Percentiles rank a stretch among this genome's conserved stretches.
Conservation (phyloP, 2,329 filamentous ascomycete genomes). For the Pleurostoma richardsiae region DNA sequence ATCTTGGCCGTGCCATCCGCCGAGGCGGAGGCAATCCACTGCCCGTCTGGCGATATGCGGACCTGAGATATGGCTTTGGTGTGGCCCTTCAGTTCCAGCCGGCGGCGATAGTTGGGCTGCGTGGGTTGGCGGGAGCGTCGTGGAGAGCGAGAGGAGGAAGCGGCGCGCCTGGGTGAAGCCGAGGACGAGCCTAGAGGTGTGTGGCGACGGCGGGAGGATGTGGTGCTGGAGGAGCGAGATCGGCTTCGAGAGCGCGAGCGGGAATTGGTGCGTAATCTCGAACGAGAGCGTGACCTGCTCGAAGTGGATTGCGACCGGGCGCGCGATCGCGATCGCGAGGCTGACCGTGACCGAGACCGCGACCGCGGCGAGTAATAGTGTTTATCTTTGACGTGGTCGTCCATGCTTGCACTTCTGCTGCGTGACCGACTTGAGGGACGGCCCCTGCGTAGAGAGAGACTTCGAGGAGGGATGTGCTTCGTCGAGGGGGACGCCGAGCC, state of each 20-base stretch:
- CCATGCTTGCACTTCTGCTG: constrained; percentile 11
- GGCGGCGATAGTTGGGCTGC: constrained; percentile 62
- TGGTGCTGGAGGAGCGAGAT: constrained; percentile 19
- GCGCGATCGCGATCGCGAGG: constrained; percentile 13
- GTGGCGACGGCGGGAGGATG: constrained; percentile 3
- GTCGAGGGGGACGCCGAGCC: constrained; percentile 2
- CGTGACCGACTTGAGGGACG: constrained; percentile 13
- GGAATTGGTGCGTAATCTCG: constrained; percentile 16
- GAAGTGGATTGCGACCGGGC: constrained; percentile 14
- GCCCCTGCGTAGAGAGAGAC: constrained; percentile 18
- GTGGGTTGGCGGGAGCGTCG: constrained; percentile 37
- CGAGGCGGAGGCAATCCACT: constrained; percentile 84
- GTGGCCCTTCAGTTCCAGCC: constrained; percentile 72
- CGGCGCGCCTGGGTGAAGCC: constrained; percentile 8
- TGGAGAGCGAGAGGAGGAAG: constrained; percentile 2
- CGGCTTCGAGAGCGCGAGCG: constrained; percentile 17
- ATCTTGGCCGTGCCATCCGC: constrained; percentile 89
- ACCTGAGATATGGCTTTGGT: constrained; percentile 75
- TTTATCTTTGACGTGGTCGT: constrained; percentile 4
- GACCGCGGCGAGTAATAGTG: constrained; percentile 12
- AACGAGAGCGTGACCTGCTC: constrained; percentile 15
- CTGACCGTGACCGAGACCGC: constrained; percentile 1
- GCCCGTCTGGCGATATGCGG: constrained; percentile 85
- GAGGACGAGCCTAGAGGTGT: constrained; percentile 8
- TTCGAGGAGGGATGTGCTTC: constrained; percentile 6